Conservation (phyloP, 202 grass and related monocot genomes). For the Zoysia matrella region DNA sequence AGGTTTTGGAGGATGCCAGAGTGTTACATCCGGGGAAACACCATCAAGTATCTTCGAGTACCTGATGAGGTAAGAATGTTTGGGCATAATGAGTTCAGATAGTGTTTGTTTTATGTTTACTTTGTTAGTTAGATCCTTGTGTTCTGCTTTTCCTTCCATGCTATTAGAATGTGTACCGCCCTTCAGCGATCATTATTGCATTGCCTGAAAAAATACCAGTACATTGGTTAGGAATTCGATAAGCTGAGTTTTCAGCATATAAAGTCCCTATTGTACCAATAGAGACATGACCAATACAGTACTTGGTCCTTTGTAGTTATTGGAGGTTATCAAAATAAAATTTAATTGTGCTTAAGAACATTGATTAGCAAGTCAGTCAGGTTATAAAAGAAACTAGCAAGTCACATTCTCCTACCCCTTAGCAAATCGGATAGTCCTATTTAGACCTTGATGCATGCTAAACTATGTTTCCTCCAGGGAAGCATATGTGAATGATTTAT, state of each 20-base stretch:
- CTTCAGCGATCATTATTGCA: too few relatives aligned
- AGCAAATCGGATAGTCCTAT: not conserved
- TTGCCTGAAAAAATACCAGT: too few relatives aligned
- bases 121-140: conserved; percentile 13
- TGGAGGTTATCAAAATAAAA: not conserved
- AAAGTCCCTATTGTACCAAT: not conserved
- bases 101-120: conserved; percentile 7
- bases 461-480: not conserved
- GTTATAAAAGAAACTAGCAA: not conserved
- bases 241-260: not conserved
- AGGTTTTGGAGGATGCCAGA: conserved; percentile 99
- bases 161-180: not conserved
- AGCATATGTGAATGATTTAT: not conserved
- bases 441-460: not conserved
- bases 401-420: not conserved
- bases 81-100: not conserved
- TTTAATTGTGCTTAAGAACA: not conserved
- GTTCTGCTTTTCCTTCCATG: not conserved
- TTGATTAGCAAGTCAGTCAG: not conserved
- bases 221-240: not conserved
- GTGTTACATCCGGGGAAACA: conserved; percentile 97
- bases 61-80: conserved; percentile 84
- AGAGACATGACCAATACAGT: not conserved
- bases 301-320: conserved; percentile 21
- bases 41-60: conserved; percentile 98